phyloP scores from a whole-genome alignment of 1,139 yeast species.

The Blastobotrys proliferans region DNA sequence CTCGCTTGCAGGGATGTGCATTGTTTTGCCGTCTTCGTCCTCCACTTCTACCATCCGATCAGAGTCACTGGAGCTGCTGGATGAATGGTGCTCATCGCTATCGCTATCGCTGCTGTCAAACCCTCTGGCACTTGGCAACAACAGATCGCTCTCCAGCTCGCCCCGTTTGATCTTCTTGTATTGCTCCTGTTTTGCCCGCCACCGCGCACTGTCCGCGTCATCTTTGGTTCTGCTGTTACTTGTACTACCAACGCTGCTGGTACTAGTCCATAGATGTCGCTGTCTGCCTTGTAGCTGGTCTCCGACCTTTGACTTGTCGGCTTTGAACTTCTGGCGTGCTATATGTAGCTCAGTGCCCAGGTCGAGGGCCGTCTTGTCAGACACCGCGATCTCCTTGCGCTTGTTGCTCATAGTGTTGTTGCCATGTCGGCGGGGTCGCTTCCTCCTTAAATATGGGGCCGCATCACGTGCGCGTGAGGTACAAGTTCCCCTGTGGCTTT shows the following conservation, averaged over 20 bases:
- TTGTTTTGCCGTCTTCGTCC: conserved; percentile 35
- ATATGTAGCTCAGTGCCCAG: conserved; percentile 25
- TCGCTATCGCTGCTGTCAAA: neutral
- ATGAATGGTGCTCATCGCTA: neutral
- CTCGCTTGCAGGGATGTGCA: conserved; percentile 24
- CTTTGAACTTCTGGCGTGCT: conserved; percentile 16
- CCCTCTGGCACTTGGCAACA: neutral
- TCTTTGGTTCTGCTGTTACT: neutral
- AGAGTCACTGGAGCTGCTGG: neutral
- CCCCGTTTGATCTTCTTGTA: conserved; percentile 25
- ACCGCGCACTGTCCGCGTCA: neutral
- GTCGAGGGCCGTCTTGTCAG: conserved; percentile 22
- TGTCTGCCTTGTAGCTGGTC: neutral
- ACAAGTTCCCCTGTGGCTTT: no score
- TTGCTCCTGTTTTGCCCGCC: conserved; percentile 14
- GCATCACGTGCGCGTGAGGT: no score
- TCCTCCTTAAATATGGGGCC: no score
- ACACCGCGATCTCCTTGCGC: conserved; percentile 12
- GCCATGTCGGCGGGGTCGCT: no score
- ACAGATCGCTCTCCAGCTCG: conserved; percentile 10
- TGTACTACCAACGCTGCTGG: neutral
- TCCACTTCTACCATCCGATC: conserved; percentile 26
- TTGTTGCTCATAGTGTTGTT: no score
- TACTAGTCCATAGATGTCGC: neutral
- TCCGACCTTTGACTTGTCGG: conserved; percentile 1